phyloP scores from a whole-genome alignment of 75 land plant species.

The Selaginella tamariscina region DNA sequence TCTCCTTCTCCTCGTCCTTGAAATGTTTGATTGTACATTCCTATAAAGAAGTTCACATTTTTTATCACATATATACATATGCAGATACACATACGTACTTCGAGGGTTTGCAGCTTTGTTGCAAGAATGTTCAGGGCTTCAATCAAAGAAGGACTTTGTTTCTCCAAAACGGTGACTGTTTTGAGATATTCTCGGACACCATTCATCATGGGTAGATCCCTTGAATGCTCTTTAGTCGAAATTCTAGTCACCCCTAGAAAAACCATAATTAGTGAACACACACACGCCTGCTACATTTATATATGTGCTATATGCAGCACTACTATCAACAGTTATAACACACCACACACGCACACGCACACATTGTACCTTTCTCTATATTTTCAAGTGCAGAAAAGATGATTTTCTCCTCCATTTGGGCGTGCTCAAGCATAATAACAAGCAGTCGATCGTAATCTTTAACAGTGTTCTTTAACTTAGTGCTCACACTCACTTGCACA shows the following conservation, averaged over 20 bases:
- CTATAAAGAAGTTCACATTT: neutral
- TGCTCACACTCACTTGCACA: neutral
- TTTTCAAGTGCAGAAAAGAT: neutral
- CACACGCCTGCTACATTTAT: too few relatives aligned
- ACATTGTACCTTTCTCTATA: neutral
- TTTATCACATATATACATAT: neutral
- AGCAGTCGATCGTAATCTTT: neutral
- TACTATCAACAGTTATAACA: neutral
- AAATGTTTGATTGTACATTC: neutral
- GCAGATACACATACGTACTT: neutral
- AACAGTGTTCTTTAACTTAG: neutral
- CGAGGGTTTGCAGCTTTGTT: neutral
- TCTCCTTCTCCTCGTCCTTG: neutral
- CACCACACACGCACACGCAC: too few relatives aligned
- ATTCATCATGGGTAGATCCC: neutral
- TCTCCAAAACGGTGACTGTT: neutral
- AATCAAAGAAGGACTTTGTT: neutral
- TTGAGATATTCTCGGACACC: neutral
- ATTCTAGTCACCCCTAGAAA: neutral
- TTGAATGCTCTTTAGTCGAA: neutral
- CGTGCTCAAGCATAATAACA: neutral
- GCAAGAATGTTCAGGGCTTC: neutral
- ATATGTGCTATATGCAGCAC: too few relatives aligned
- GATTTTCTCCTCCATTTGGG: neutral
- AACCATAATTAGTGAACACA: neutral